Base-by-base conservation (phyloP, 352 stramenopile genomes). In the Globisporangium okanoganense region DNA sequence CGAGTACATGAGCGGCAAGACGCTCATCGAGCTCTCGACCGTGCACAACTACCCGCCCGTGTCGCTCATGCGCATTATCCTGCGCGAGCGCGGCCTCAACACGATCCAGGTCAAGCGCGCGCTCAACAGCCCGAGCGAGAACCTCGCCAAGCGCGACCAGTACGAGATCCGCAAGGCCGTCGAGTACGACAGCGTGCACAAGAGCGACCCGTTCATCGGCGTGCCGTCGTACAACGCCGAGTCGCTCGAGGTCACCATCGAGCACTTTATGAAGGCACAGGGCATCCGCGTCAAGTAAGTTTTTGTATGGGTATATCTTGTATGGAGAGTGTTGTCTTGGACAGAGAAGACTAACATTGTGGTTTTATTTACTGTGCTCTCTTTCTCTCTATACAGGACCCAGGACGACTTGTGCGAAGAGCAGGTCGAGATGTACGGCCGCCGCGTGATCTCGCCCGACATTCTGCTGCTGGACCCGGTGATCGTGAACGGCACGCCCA, bases 141-240 rank as follows among this genome's bases (percentile, higher is more conserved):
- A 80, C 14, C 64, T 94, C 27, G 70, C 71, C 12, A 89, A 85
- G 53, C 82, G 85, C 20, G 85, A 92, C 56, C 78, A 87, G 62
- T 64, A 85, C 41, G 82, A 94, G 53, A 61, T 94, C 43, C 74
- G 73, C 25, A 88, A 88, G 40, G 82, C 85, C 13, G 76, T 73
- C 18, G 73, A 87, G 33, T 91, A 91, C 58, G 85, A 94, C 69
- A 92, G 81, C 57, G 87, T 92, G 53, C 85, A 94, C 66, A 88
- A 87, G 64, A 92, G 82, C 60, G 85, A 94, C 54, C 82, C 82
- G 50, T 85, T 92, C 53, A 85, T 94, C 40, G 78, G 81, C n/a
- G 47, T 64, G 9, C 77, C 82, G 2, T 73, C 72, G 64, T 94
- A 94, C 62, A 83, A 90, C 61, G 71, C 80, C 22, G 67, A 88